Evolutionary conservation across 1,139 yeast species (phyloP), one percentile per base, ranked within the genome.

Genomic region (Protomyces lactucae-debilis): DNA sequence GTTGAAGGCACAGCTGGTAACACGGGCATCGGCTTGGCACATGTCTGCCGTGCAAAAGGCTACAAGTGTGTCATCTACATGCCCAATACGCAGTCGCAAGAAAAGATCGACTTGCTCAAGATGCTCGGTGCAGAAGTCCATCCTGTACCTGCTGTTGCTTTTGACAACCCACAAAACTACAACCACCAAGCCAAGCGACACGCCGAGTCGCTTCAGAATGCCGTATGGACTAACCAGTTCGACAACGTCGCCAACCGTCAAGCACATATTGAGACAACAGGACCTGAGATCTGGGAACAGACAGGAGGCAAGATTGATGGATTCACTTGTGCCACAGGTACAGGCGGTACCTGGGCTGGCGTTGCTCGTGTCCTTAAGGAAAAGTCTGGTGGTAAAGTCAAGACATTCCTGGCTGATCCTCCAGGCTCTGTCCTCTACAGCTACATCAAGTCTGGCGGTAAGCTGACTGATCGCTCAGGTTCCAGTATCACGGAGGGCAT

Each of bases 271-370:
- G 91, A 87, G 71, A 85, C 96, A 60, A 91, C 97, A 0, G 97
- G 97, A 0, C 97, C 97, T 1, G 97, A 88, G 74, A 89, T 90
- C 69, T 88, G 93, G 90, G 84, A 86, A n/a, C 96, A 90, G 73
- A 80, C 90, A 68, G 76, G 85, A 67, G 95, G 95, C n/a, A 78
- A 85, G 71, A 84, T 90, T 40, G 90, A 86, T 73, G 96, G 87
- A 0, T 89, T 88, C 76, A 88, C 95, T 16, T 89, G 96, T 74
- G 84, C 95, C 1, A 88, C 96, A 8, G 96, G 96, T 55, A 88
- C 96, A 1, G 96, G 96, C 52, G 96, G 96, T 56, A 88, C 96
- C 2, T 85, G 89, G 78, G 89, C 96, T 2, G 97, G 97, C 64
- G 79, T 83, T 40, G 83, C 96, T 9, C 80, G 92, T 66, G 90